These are phyloP conservation scores for Tillandsia fasciculata DNA, from an alignment of 176 grass and related monocot genomes.

Conservation along the genomic window DNA sequence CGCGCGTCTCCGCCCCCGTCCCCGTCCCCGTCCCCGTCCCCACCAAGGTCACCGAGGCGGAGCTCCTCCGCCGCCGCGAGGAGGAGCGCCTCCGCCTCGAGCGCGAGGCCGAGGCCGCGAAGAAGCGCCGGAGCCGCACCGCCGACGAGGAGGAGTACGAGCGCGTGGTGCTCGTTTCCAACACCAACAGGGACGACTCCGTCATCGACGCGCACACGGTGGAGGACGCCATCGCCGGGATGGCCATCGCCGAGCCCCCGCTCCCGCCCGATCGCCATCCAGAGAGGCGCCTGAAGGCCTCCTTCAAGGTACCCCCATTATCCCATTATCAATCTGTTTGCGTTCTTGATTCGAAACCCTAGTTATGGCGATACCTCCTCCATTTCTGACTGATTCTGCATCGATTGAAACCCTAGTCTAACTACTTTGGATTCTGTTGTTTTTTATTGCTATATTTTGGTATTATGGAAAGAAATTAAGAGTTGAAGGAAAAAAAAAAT, in stretches of 20 bases:
- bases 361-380: too few relatives aligned
- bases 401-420: too few relatives aligned
- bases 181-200: slow-evolving; percentile 94
- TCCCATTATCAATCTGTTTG: neutral
- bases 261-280: slow-evolving; percentile 67
- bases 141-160: slow-evolving; percentile 91
- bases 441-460: too few relatives aligned
- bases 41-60: slow-evolving; percentile 77
- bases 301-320: slow-evolving; percentile 58
- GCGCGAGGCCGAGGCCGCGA: slow-evolving; percentile 54
- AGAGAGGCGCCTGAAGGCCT: slow-evolving; percentile 74
- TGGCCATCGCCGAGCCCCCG: slow-evolving; percentile 38
- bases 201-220: slow-evolving; percentile 77
- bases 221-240: slow-evolving; percentile 59
- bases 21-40: neutral
- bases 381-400: too few relatives aligned
- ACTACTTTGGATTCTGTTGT: too few relatives aligned
- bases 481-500: too few relatives aligned
- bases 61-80: slow-evolving; percentile 60
- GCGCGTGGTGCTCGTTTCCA: slow-evolving; percentile 65
- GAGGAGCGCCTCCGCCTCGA: slow-evolving; percentile 64
- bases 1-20: slow-evolving; percentile 56
- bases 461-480: too few relatives aligned
- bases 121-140: slow-evolving; percentile 58
- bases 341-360: neutral